phyloP scores from a whole-genome alignment of 768 basidiomycete genomes.

The Bullera alba region DNA sequence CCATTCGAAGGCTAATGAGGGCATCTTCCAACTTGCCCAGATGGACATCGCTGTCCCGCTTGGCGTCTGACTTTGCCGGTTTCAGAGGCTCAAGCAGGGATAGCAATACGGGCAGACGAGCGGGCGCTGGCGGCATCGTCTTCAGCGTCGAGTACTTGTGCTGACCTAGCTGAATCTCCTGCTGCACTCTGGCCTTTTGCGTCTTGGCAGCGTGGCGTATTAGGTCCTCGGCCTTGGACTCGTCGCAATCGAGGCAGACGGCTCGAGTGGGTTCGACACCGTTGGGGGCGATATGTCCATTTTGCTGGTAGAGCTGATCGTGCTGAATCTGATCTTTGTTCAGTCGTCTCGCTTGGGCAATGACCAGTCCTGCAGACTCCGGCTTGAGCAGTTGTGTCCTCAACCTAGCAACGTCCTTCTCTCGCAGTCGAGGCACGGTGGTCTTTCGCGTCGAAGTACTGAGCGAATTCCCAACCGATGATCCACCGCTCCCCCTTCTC shows the following conservation, averaged over 20 bases:
- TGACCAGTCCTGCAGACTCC: conserved; percentile 11
- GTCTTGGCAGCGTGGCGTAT: conserved; percentile 8
- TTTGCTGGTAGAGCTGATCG: neutral
- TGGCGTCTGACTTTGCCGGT: neutral
- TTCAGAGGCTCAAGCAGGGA: neutral
- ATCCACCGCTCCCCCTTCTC: neutral
- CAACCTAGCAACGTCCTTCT: conserved; percentile 20
- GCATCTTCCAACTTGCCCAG: neutral
- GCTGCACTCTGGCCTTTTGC: neutral
- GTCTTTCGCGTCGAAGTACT: neutral
- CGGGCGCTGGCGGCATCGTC: neutral
- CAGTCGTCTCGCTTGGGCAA: conserved; percentile 9
- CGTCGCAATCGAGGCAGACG: conserved; percentile 18
- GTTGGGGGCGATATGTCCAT: neutral
- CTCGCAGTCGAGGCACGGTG: conserved; percentile 4
- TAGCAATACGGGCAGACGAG: neutral
- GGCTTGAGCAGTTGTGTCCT: conserved; percentile 19
- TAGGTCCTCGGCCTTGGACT: conserved; percentile 7
- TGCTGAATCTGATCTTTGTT: neutral
- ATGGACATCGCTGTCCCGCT: too few relatives aligned
- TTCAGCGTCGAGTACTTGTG: neutral
- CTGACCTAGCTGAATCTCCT: neutral
- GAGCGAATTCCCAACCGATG: neutral
- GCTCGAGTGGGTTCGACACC: conserved; percentile 14
- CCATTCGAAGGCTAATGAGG: neutral